These are phyloP conservation scores for Didymella pomorum DNA, from an alignment of 2,329 filamentous ascomycete species.

Conservation along the genomic window DNA sequence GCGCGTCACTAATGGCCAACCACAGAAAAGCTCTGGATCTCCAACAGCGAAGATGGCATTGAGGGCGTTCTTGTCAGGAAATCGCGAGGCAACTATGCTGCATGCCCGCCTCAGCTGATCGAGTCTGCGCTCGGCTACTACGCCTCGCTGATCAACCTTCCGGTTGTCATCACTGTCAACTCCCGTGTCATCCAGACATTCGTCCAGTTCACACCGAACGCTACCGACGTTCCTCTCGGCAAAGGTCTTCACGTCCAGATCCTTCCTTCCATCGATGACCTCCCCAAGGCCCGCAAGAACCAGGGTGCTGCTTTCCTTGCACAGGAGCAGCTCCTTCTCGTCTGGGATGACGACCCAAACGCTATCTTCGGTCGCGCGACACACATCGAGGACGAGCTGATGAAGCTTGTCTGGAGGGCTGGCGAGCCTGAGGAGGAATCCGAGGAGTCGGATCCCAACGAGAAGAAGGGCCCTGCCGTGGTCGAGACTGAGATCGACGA, in stretches of 20 bases:
- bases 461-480: constrained; percentile 59
- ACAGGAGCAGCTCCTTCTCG: constrained; percentile 72
- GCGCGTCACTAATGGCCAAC: constrained; percentile 14
- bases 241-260: constrained; percentile 82
- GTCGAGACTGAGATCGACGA: constrained; percentile 70
- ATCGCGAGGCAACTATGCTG: constrained; percentile 73
- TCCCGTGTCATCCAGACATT: constrained; percentile 82
- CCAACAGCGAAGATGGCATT: constrained; percentile 61
- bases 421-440: constrained; percentile 63
- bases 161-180: constrained; percentile 81
- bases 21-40: constrained; percentile 70
- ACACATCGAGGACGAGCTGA: constrained; percentile 76
- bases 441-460: constrained; percentile 57
- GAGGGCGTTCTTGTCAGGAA: constrained; percentile 70
- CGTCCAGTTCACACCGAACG: constrained; percentile 74
- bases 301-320: constrained; percentile 82
- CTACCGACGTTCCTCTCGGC: constrained; percentile 76
- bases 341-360: constrained; percentile 80
- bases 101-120: constrained; percentile 71
- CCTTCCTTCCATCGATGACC: constrained; percentile 73
- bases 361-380: constrained; percentile 73
- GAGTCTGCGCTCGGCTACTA: constrained; percentile 70
- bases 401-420: constrained; percentile 77
- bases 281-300: constrained; percentile 74
- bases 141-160: constrained; percentile 74